Evolutionary conservation across 2,329 filamentous ascomycete species (phyloP), one percentile per base, ranked within the genome.

Genomic region (Fusarium sp.): DNA sequence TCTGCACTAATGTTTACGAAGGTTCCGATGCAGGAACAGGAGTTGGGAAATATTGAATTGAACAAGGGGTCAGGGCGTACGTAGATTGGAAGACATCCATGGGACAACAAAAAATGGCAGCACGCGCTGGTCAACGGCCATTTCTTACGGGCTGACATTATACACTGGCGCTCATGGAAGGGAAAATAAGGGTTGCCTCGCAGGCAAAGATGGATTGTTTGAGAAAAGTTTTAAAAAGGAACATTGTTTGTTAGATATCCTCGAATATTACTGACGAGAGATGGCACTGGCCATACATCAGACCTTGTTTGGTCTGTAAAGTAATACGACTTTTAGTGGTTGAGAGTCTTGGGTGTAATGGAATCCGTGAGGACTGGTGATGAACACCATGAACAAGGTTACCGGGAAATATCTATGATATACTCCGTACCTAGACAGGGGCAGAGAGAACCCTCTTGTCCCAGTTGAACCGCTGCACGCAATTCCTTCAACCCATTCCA

Each of bases 1-100:
- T 64, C 50, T 75, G 59, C 68, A 71, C 41, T 64, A 67, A 70
- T 74, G 65, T 32, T 77, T 72, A 70, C 62, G 62, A 69, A 61
- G 50, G 56, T 68, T 64, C 64, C 35, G 18, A 54, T 41, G 35
- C 25, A 20, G 75, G 71, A 65, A 70, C 50, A 72, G 77, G 77
- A 79, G 76, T 79, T 72, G 64, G 74, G 67, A 52, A 67, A 73
- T 54, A 64, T 75, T 59, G 64, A 62, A 52, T 76, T 75, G 64
- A 20, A 70, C 37, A 62, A 66, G 66, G 70, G 62, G 59, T 64
- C 69, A 58, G 62, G 73, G 76, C 67, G 70, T 58, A 73, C 37
- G 74, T 79, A 77, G 74, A 79, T 68, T 70, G 67, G 39, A 48
- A 58, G 54, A 64, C 39, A 67, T 54, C 50, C 27, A 54, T 48